These are phyloP conservation scores for Cercospora citrullina DNA, from an alignment of 2,329 filamentous ascomycete genomes.

Conservation along the genomic window DNA sequence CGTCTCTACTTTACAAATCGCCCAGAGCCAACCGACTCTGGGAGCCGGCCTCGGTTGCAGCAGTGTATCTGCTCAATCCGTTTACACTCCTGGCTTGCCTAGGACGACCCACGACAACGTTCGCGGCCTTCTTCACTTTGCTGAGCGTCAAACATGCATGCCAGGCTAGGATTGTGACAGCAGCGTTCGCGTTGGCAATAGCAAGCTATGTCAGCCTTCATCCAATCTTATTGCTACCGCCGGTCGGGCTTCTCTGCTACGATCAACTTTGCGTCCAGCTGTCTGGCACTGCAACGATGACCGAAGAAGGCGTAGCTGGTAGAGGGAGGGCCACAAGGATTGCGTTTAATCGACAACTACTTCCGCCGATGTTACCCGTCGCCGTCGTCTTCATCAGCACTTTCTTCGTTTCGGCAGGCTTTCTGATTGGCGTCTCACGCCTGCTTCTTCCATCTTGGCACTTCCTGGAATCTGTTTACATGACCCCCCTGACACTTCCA, in stretches of 20 bases:
- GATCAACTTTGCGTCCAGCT: conserved; percentile 49
- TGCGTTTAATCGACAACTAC: conserved; percentile 23
- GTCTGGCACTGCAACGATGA: conserved; percentile 10
- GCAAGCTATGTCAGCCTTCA: conserved; percentile 92
- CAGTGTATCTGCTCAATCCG: conserved; percentile 89
- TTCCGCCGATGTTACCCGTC: conserved; percentile 32
- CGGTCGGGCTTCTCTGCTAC: conserved; percentile 76
- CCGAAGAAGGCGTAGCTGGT: conserved; percentile 11
- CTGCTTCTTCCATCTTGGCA: conserved; percentile 79
- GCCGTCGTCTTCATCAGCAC: conserved; percentile 54
- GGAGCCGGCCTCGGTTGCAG: conserved; percentile 73
- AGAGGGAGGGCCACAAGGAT: conserved; percentile 21
- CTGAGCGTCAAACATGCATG: conserved; percentile 80
- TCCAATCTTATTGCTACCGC: conserved; percentile 80
- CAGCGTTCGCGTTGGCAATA: conserved; percentile 81
- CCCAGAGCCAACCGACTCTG: conserved; percentile 73
- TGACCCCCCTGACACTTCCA: conserved; percentile 84
- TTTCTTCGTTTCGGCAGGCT: conserved; percentile 57
- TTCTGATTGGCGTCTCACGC: conserved; percentile 70
- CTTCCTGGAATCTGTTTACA: conserved; percentile 86
- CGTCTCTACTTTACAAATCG: conserved; percentile 75
- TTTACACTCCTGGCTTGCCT: conserved; percentile 91
- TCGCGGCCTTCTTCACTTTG: conserved; percentile 85
- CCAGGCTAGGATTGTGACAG: conserved; percentile 66
- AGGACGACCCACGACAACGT: conserved; percentile 82